Percentiles rank a stretch among this genome's conserved stretches.
These are phyloP conservation scores for Solanum clarkiae DNA, from an alignment of 257 asterid species.

Conservation along the genomic window DNA sequence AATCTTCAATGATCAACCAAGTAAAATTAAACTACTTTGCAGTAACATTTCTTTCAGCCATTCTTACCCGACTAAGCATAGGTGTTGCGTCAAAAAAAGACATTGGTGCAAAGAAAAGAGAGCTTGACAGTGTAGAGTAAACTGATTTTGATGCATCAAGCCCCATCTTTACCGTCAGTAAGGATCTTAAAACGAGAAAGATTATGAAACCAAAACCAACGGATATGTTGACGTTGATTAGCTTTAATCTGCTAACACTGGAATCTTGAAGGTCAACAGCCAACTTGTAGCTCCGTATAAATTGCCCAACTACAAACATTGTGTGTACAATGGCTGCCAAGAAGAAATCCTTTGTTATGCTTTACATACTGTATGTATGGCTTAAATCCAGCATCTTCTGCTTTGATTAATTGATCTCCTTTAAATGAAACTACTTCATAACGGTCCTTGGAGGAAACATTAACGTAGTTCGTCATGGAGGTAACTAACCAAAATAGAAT, in stretches of 20 bases:
- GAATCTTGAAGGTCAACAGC: conserved; percentile 70
- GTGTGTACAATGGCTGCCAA: conserved; percentile 38
- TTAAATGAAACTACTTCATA: not conserved
- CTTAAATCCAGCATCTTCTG: conserved; percentile 74
- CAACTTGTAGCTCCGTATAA: conserved; percentile 69
- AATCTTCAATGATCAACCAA: not conserved
- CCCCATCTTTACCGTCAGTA: conserved; percentile 43
- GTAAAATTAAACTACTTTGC: not conserved
- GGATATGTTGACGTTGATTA: conserved; percentile 30
- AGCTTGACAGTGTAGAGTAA: conserved; percentile 37
- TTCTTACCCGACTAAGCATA: conserved; percentile 67
- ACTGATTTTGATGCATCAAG: conserved; percentile 54
- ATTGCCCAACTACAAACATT: conserved; percentile 35
- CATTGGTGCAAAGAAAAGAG: conserved; percentile 87
- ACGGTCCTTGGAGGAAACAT: conserved; percentile 4
- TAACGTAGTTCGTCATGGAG: conserved; percentile 1
- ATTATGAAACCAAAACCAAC: conserved; percentile 29
- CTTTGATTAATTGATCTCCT: conserved; percentile 62
- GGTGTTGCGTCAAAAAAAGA: conserved; percentile 88
- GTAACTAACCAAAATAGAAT: conserved; percentile 47
- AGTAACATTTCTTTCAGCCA: not conserved
- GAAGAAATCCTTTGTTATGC: conserved; percentile 53
- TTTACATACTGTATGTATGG: conserved; percentile 56
- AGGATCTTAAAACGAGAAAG: conserved; percentile 37
- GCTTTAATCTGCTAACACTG: conserved; percentile 22